Percentiles rank a stretch among this genome's conserved stretches.
phyloP scores from a whole-genome alignment of 1,139 yeast species.

The Chernovozyma sophiae-reginae region DNA sequence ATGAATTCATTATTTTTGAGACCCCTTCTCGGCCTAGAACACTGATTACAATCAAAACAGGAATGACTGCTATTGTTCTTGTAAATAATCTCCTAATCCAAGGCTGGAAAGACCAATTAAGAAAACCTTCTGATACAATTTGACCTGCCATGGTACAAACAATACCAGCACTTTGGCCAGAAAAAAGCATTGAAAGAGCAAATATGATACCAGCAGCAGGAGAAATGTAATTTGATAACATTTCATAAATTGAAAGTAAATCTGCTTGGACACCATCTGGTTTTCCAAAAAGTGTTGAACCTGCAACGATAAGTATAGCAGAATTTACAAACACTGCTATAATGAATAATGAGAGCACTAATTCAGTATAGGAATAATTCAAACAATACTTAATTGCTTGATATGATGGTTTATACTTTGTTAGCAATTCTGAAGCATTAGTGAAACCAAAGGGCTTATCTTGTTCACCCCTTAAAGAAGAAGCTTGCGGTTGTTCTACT shows the following conservation, averaged over 20 bases:
- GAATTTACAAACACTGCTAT: slow-evolving; percentile 75
- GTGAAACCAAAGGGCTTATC: slow-evolving; percentile 2
- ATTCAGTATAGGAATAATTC: slow-evolving; percentile 61
- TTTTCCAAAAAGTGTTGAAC: slow-evolving; percentile 59
- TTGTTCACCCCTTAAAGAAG: background rate
- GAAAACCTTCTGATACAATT: slow-evolving; percentile 74
- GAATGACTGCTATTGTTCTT: slow-evolving; percentile 66
- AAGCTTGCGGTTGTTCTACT: slow-evolving; percentile 1
- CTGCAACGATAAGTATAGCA: slow-evolving; percentile 70
- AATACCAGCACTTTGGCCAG: slow-evolving; percentile 80
- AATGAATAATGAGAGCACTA: slow-evolving; percentile 59
- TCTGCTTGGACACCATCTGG: slow-evolving; percentile 69
- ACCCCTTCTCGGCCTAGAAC: slow-evolving; percentile 69
- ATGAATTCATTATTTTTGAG: slow-evolving; percentile 63
- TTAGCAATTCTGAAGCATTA: slow-evolving; percentile 21
- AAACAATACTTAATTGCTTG: slow-evolving; percentile 65
- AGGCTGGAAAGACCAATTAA: slow-evolving; percentile 68
- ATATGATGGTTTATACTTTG: slow-evolving; percentile 57
- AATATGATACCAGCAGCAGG: slow-evolving; percentile 70
- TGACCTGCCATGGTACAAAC: slow-evolving; percentile 83
- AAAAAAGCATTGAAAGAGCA: slow-evolving; percentile 68
- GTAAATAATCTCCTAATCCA: slow-evolving; percentile 70
- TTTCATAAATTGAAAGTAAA: slow-evolving; percentile 65
- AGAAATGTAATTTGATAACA: slow-evolving; percentile 57
- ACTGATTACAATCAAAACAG: slow-evolving; percentile 61